Conservation (phyloP, 2,329 filamentous ascomycete genomes). For the Acrocalymma vagum region DNA sequence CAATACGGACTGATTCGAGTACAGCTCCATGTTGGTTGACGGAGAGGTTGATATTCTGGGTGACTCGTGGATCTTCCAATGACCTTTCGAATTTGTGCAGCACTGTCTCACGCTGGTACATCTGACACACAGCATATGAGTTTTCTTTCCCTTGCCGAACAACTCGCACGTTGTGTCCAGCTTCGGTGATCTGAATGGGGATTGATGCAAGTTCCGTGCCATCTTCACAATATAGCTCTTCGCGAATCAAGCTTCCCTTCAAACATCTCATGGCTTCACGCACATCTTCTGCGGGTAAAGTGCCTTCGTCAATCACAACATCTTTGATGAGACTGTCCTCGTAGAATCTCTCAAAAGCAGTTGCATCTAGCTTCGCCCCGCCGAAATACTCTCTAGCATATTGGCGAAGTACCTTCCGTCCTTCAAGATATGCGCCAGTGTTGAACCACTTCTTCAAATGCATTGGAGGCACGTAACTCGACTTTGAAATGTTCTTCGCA, state of each 20-base stretch:
- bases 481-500: too few species aligned
- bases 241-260: slow-evolving; percentile 6
- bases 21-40: not conserved
- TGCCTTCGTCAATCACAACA: too few species aligned
- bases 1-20: too few species aligned
- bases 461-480: too few species aligned
- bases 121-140: not conserved
- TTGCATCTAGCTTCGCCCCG: too few species aligned
- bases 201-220: not conserved
- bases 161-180: not conserved
- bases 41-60: not conserved
- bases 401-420: too few species aligned
- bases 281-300: too few species aligned
- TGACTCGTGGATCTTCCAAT: not conserved
- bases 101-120: not conserved
- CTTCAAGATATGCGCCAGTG: too few species aligned
- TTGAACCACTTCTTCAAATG: too few species aligned
- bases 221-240: slow-evolving; percentile 13
- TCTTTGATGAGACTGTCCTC: too few species aligned
- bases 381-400: too few species aligned
- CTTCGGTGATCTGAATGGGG: not conserved
- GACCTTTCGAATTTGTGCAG: not conserved
- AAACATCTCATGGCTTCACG: slow-evolving; percentile 12
- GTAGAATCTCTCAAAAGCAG: too few species aligned
- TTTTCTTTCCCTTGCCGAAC: not conserved